Percentiles rank a stretch among this genome's conserved stretches.
phyloP scores from a whole-genome alignment of 345 rosid species.

The Firmiana major region DNA sequence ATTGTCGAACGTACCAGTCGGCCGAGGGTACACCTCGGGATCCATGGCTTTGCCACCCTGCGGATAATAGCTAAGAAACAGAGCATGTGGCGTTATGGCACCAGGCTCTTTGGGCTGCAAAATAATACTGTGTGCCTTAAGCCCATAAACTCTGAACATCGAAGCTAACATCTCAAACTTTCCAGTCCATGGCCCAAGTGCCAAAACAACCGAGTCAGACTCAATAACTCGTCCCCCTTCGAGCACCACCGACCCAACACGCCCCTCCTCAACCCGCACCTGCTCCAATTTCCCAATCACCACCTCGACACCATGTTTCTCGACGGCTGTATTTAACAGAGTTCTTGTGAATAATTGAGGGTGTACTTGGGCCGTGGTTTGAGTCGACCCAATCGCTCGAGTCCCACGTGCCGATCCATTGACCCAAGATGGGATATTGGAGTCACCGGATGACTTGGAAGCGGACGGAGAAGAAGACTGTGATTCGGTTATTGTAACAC shows the following conservation, averaged over 20 bases:
- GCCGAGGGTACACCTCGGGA: slow-evolving; percentile 84
- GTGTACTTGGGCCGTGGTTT: slow-evolving; percentile 80
- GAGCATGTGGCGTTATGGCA: slow-evolving; percentile 67
- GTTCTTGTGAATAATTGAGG: slow-evolving; percentile 72
- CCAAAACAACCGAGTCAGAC: slow-evolving; percentile 64
- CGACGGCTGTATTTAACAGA: slow-evolving; percentile 48
- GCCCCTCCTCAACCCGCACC: slow-evolving; percentile 44
- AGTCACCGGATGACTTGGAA: background rate
- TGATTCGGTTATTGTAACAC: slow-evolving; percentile 59
- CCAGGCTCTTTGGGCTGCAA: slow-evolving; percentile 63
- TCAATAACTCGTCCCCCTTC: slow-evolving; percentile 58
- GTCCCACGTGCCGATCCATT: slow-evolving; percentile 51
- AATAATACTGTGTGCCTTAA: slow-evolving; percentile 71
- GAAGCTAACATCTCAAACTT: slow-evolving; percentile 59
- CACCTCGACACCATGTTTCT: slow-evolving; percentile 59
- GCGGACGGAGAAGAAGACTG: slow-evolving; percentile 13
- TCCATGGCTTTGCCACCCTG: slow-evolving; percentile 58
- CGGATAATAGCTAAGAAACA: slow-evolving; percentile 52
- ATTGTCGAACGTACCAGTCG: slow-evolving; percentile 40
- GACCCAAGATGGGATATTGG: slow-evolving; percentile 63
- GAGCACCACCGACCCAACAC: slow-evolving; percentile 53
- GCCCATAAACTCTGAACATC: slow-evolving; percentile 65
- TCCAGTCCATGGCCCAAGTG: slow-evolving; percentile 86
- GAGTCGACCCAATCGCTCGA: slow-evolving; percentile 54
- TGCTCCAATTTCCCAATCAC: slow-evolving; percentile 62